Conservation (phyloP, 805 yeast genomes). For the Pachysolen tannophilus region DNA sequence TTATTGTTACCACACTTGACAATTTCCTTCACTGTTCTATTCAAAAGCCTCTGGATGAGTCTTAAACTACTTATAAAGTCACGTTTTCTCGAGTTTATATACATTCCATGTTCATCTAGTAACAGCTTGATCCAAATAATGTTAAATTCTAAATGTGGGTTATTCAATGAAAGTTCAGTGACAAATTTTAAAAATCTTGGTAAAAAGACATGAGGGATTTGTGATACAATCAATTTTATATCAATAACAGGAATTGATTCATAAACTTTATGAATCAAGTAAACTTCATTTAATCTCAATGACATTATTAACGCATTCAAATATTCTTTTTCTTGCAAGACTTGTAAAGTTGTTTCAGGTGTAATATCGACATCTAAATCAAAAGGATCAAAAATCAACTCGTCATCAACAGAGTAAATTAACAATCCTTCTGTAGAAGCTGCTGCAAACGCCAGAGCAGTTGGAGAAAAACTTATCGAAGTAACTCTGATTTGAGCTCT, state of each 20-base stretch:
- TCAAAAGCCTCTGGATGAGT: conserved; percentile 67
- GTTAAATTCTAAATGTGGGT: conserved; percentile 80
- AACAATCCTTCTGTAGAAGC: conserved; percentile 92
- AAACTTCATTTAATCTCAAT: conserved; percentile 79
- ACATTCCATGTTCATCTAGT: conserved; percentile 68
- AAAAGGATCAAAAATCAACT: conserved; percentile 81
- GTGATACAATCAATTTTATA: conserved; percentile 56
- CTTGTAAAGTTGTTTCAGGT: conserved; percentile 62
- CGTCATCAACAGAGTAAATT: conserved; percentile 71
- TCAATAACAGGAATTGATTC: conserved; percentile 69
- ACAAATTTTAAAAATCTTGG: conserved; percentile 60
- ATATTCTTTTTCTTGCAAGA: conserved; percentile 52
- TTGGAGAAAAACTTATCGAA: conserved; percentile 76
- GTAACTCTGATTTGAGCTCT: conserved; percentile 83
- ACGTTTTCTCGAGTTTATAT: conserved; percentile 53
- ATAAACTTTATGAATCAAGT: conserved; percentile 63
- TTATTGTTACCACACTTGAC: conserved; percentile 45
- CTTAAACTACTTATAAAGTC: conserved; percentile 59
- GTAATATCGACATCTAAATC: conserved; percentile 92
- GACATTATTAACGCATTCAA: conserved; percentile 85
- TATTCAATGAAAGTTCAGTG: conserved; percentile 56
- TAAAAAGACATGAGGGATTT: conserved; percentile 71
- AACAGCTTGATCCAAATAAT: conserved; percentile 72
- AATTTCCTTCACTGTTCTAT: conserved; percentile 69
- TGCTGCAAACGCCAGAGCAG: conserved; percentile 85